phyloP scores from a whole-genome alignment of 1,284 basidiomycete species.

The Sparassis latifolia region DNA sequence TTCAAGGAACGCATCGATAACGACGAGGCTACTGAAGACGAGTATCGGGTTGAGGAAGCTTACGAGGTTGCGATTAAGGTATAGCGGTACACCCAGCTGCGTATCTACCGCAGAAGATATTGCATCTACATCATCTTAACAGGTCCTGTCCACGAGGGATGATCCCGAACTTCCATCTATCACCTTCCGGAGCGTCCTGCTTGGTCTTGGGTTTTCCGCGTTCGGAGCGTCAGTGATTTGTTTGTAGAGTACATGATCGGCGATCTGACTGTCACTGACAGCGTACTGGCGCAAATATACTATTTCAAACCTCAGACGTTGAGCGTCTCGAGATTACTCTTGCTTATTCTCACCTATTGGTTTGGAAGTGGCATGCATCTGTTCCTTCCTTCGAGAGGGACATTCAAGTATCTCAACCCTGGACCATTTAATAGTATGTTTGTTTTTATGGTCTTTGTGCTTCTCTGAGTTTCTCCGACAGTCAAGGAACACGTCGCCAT shows the following conservation, averaged over 20 bases:
- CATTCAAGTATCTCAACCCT: slow-evolving; percentile 38
- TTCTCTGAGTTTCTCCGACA: slow-evolving; percentile 5
- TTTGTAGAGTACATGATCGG: not conserved
- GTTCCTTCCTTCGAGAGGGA: slow-evolving; percentile 22
- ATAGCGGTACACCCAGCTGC: not conserved
- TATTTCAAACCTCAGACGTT: slow-evolving; percentile 47
- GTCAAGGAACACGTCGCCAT: slow-evolving; percentile 58
- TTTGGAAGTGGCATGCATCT: slow-evolving; percentile 29
- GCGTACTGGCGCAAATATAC: slow-evolving; percentile 31
- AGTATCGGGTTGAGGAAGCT: slow-evolving; percentile 29
- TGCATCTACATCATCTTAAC: not conserved
- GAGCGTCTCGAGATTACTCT: slow-evolving; percentile 49
- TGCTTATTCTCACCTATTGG: slow-evolving; percentile 50
- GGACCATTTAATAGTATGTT: slow-evolving; percentile 43
- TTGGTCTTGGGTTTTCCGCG: slow-evolving; percentile 41
- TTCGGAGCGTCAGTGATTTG: slow-evolving; percentile 18
- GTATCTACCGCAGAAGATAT: not conserved
- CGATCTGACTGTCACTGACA: slow-evolving; percentile 4
- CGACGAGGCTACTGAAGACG: slow-evolving; percentile 26
- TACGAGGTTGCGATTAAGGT: slow-evolving; percentile 33
- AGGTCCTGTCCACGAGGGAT: slow-evolving; percentile 30
- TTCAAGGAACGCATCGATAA: slow-evolving; percentile 32
- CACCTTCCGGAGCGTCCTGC: slow-evolving; percentile 43
- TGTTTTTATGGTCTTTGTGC: not conserved
- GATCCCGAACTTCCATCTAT: slow-evolving; percentile 26